These are phyloP conservation scores for Luvunga scandens DNA, from an alignment of 345 rosid species.

Conservation along the genomic window DNA sequence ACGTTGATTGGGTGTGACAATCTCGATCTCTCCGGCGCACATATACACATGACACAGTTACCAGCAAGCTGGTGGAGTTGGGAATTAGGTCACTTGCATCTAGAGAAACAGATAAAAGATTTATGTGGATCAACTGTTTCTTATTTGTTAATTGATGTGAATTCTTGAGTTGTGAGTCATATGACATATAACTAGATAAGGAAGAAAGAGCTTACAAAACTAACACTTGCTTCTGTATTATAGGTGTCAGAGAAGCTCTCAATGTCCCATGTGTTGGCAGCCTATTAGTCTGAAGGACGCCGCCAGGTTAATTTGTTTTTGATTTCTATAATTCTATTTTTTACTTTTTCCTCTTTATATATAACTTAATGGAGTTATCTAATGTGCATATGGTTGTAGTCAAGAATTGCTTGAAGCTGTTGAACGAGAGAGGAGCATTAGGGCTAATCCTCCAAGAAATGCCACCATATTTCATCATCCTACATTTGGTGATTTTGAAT, in stretches of 20 bases:
- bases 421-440: constrained; percentile 55
- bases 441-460: constrained; percentile 47
- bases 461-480: constrained; percentile 65
- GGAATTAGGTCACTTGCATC: neutral
- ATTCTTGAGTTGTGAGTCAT: neutral
- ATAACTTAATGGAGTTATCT: constrained; percentile 4
- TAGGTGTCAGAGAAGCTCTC: constrained; percentile 81
- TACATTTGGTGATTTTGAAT: constrained; percentile 59
- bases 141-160: neutral
- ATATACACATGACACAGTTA: no score
- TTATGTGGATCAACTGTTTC: neutral
- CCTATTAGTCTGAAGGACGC: constrained; percentile 59
- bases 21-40: neutral
- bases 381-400: constrained; percentile 28
- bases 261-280: constrained; percentile 86
- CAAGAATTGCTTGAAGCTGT: constrained; percentile 73
- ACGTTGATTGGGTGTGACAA: neutral
- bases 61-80: neutral
- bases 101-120: neutral
- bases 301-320: constrained; percentile 37
- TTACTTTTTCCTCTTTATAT: neutral
- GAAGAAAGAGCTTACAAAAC: neutral
- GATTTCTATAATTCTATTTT: neutral
- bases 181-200: neutral
- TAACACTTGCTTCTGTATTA: constrained; percentile 8